Base-by-base conservation (phyloP, 2,329 filamentous ascomycete genomes). In the Clonostachys rhizophaga region DNA sequence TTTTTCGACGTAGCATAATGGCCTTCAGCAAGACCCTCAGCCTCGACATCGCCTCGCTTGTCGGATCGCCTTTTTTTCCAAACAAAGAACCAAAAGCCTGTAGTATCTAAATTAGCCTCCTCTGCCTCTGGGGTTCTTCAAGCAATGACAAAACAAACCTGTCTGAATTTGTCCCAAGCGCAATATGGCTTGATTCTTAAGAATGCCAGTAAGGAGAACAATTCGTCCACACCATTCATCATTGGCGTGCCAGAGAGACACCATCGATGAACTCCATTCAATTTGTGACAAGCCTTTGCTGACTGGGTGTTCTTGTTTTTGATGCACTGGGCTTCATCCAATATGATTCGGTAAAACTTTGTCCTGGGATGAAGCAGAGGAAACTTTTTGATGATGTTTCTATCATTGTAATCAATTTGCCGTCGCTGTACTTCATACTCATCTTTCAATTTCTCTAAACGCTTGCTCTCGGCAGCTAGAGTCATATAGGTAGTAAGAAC, bases 401-500 rank as follows among this genome's bases (percentile, higher is more conserved):
- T 68, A 34, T 70, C 58, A 18, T 71, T 66, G 35, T 61, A 65
- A 43, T 69, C 59, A 4, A 60, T 58, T 6, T 61, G 54, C 18
- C 60, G 68, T n/a, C 36, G 14, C 36, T n/a, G 14, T 24, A 72
- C 70, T 5, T 66, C 61, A 40, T 74, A 70, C 7, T 79, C 65
- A 46, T 77, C 69, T 43, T 76, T 66, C 37, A 78, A 80, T 63
- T 56, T 70, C 51, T 66, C 79, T 61, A 81, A 72, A 43, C 79
- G 78, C 58, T 86, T 91, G 24, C 95, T 67, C 14, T 82, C 75
- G 34, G 61, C 55, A 1, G 63, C 63, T 18, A 96, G 67, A n/a
- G 86, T 91, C 34, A 89, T 87, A 58, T 95, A 96, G 10, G 87
- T 95, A 1, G 89, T 94, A 54, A 96, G 77, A 6, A 96, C 84